Evolutionary conservation across 257 asterid species (phyloP).

Genomic region (Salvia splendens): DNA sequence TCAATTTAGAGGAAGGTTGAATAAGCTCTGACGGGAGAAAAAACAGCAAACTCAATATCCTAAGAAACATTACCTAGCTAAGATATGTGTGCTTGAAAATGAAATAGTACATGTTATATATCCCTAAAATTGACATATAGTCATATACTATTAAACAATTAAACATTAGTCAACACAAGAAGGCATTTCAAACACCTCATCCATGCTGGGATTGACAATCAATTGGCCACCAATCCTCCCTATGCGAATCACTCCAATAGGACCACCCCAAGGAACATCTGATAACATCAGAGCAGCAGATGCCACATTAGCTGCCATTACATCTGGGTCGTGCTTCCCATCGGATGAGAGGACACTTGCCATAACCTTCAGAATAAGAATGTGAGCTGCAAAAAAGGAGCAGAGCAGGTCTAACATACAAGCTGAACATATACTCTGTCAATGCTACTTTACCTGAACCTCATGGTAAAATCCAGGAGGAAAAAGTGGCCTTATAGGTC

Average conservation of each 20-base stretch:
- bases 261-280: slow-evolving; percentile 98
- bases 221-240: slow-evolving; percentile 86
- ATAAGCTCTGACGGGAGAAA: neutral
- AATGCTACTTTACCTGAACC: slow-evolving; percentile 68
- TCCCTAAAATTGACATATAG: neutral
- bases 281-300: slow-evolving; percentile 97
- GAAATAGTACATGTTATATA: neutral
- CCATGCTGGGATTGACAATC: slow-evolving; percentile 89
- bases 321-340: slow-evolving; percentile 96
- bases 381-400: slow-evolving; percentile 20
- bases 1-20: neutral
- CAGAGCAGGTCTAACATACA: slow-evolving; percentile 15
- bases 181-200: slow-evolving; percentile 58
- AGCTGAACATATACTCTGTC: neutral
- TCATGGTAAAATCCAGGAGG: slow-evolving; percentile 95
- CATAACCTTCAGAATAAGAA: slow-evolving; percentile 53
- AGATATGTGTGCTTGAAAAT: neutral
- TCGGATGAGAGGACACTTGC: slow-evolving; percentile 92
- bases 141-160: neutral
- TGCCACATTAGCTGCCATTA: slow-evolving; percentile 94
- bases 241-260: slow-evolving; percentile 89
- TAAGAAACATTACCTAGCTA: neutral
- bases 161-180: neutral
- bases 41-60: neutral
- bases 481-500: slow-evolving; percentile 94